Percentiles rank a stretch among this genome's conserved stretches.
These are phyloP conservation scores for Tritrichomonas musculus DNA, from an alignment of 208 protist genomes.

Conservation along the genomic window DNA sequence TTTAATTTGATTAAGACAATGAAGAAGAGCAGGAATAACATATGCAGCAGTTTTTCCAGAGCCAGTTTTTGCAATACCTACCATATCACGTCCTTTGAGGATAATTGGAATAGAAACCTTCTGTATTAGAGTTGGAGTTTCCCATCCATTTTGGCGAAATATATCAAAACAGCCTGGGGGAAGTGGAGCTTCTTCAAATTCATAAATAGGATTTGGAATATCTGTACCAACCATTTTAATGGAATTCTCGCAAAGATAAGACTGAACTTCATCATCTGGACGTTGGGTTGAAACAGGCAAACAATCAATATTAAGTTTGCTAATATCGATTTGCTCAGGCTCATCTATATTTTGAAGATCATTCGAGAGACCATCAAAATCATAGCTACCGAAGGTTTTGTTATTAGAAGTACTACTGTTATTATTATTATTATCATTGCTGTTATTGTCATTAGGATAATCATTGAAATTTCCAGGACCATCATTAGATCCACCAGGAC, in stretches of 20 bases:
- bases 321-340: too few species aligned
- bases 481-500: too few species aligned
- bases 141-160: neutral
- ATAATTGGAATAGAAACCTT: constrained; percentile 57
- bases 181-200: neutral
- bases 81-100: constrained; percentile 65
- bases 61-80: constrained; percentile 68
- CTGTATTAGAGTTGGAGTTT: neutral
- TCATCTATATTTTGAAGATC: too few species aligned
- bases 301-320: too few species aligned
- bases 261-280: neutral
- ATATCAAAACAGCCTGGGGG: neutral
- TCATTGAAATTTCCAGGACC: too few species aligned
- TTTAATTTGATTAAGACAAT: constrained; percentile 51
- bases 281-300: too few species aligned
- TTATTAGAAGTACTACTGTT: too few species aligned
- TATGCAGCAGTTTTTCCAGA: constrained; percentile 70
- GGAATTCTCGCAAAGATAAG: neutral
- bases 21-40: constrained; percentile 68
- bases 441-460: too few species aligned
- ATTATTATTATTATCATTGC: too few species aligned
- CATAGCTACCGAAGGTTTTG: too few species aligned
- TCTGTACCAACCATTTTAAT: neutral
- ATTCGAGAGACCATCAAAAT: too few species aligned
- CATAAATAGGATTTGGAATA: neutral